phyloP scores from a whole-genome alignment of 176 grass and related monocot genomes.

The Areca catechu region DNA sequence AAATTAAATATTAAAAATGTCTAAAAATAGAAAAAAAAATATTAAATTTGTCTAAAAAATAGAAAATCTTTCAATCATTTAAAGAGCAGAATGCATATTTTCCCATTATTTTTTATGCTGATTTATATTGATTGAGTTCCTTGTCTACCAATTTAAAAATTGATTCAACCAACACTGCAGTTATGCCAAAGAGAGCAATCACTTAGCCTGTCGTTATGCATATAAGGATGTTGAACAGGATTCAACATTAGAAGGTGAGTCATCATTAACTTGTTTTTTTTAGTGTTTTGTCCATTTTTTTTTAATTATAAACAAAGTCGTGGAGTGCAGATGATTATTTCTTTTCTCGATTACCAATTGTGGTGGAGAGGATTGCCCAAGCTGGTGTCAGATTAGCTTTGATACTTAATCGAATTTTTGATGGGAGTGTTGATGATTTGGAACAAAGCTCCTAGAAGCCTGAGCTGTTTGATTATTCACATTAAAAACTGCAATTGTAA shows the following conservation, averaged over 20 bases:
- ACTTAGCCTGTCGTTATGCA: slow-evolving; percentile 65
- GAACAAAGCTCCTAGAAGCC: slow-evolving; percentile 15
- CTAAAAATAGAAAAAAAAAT: too few relatives aligned
- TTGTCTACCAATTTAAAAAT: too few relatives aligned
- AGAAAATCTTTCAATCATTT: too few relatives aligned
- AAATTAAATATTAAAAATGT: too few relatives aligned
- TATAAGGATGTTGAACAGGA: slow-evolving; percentile 80
- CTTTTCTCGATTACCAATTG: slow-evolving; percentile 64
- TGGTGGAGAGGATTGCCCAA: slow-evolving; percentile 79
- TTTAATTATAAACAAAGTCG: not conserved
- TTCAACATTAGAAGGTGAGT: slow-evolving; percentile 54
- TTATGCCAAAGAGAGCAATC: slow-evolving; percentile 76
- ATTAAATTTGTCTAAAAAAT: too few relatives aligned
- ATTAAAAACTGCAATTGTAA: not conserved
- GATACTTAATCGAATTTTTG: slow-evolving; percentile 81
- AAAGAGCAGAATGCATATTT: too few relatives aligned
- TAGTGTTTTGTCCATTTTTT: too few relatives aligned
- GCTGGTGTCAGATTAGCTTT: slow-evolving; percentile 64
- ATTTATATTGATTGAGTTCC: too few relatives aligned
- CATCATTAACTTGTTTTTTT: not conserved
- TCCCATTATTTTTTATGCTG: too few relatives aligned
- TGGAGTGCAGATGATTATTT: slow-evolving; percentile 83
- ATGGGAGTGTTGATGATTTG: slow-evolving; percentile 22
- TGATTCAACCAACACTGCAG: slow-evolving; percentile 20
- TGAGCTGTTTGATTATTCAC: slow-evolving; percentile 24